Evolutionary conservation across 768 basidiomycete species (phyloP).

Genomic region (Holtermannia corniformis): DNA sequence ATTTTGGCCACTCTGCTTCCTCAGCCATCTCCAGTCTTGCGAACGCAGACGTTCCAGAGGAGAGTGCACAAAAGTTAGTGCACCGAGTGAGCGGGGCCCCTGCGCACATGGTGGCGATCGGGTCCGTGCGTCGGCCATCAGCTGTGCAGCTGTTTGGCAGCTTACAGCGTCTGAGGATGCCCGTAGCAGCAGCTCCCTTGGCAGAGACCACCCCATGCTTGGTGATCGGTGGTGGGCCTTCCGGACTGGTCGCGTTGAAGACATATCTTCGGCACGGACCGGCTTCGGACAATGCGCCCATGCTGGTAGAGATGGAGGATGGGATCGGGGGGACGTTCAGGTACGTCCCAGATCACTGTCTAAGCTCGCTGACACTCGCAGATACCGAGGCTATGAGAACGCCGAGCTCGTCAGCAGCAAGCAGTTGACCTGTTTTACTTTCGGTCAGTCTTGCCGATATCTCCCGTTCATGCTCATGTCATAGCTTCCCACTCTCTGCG

Average conservation of each 20-base stretch:
- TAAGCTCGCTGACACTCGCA: constrained; percentile 6
- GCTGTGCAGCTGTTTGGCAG: no score
- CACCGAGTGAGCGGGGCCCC: no score
- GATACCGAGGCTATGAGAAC: constrained; percentile 32
- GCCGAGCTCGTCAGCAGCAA: constrained; percentile 46
- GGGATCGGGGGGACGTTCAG: constrained; percentile 29
- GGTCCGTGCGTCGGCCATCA: no score
- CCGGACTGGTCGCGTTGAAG: constrained; percentile 32
- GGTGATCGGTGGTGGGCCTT: constrained; percentile 32
- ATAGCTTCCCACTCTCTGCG: constrained; percentile 24
- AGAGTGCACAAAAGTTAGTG: no score
- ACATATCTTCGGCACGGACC: constrained; percentile 24
- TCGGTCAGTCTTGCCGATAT: constrained; percentile 49
- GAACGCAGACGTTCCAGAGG: no score
- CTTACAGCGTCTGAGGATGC: no score
- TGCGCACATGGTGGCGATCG: no score
- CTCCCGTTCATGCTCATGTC: not conserved
- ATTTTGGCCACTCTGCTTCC: constrained; percentile 14
- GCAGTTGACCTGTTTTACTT: constrained; percentile 61
- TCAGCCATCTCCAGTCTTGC: constrained; percentile 45
- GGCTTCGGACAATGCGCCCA: constrained; percentile 17
- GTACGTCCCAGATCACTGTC: constrained; percentile 5
- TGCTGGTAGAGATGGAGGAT: constrained; percentile 22
- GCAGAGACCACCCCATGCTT: constrained; percentile 16
- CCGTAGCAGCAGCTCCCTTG: no score